Evolutionary conservation across 2,329 filamentous ascomycete species (phyloP), one percentile per base, ranked within the genome.

Genomic region (Trichoderma oligosporum): DNA sequence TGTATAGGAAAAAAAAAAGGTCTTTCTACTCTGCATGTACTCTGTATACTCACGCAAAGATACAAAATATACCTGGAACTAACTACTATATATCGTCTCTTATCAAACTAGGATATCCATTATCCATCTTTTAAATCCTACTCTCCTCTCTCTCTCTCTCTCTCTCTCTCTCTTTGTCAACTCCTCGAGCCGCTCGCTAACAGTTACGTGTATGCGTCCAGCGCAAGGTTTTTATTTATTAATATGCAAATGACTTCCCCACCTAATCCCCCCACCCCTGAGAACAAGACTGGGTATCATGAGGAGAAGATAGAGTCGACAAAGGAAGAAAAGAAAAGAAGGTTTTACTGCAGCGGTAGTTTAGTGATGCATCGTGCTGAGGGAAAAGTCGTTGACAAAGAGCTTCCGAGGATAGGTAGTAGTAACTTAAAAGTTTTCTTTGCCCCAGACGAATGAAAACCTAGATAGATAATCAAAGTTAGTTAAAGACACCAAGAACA

Each of bases 361-460:
- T n/a, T n/a, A n/a, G n/a, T n/a, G n/a, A n/a, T n/a, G n/a, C n/a
- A n/a, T n/a, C n/a, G n/a, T n/a, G n/a, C n/a, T n/a, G n/a, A n/a
- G 29, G 18, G n/a, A n/a, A 24, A 27, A 29, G 27, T 25, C 24
- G 29, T 44, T n/a, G 38, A 22, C 36, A 42, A 52, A 16, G 29
- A 31, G 7, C 12, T 25, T 22, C 14, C 16, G 8, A 14, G 16
- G 12, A 18, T 4, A 7, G 18, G 25, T 41, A 33, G 18, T 31
- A 11, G 27, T 41, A 22, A 11, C 24, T 56, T 82, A 85, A 67
- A 86, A 87, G 69, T 86, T 87, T 73, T 87, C 84, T 70, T 87
- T 87, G 66, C 83, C 83, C 83, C 83, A 87, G 46, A 85, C 82
- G 64, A 83, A 87, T 46, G 79, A 82, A 71, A 86, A 87, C 35